Base-by-base conservation (phyloP, 2,329 filamentous ascomycete genomes). In the Didymella lethalis region DNA sequence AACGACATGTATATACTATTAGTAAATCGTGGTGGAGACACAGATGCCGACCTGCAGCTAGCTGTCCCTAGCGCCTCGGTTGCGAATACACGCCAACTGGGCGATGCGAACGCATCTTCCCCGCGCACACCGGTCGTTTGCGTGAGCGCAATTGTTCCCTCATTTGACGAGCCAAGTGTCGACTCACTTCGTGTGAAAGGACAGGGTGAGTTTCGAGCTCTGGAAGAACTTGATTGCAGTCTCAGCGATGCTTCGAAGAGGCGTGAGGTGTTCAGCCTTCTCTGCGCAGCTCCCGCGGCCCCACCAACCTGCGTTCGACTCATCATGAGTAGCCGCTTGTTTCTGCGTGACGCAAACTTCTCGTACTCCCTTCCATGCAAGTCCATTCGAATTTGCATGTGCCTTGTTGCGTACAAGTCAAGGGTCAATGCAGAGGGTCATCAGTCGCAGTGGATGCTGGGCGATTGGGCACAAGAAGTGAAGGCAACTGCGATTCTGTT, bases 1-100 rank as follows among this genome's bases (percentile, higher is more conserved):
- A 34, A 26, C 28, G 44, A 54, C 44, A 34, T 43, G 34, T 36
- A 29, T 53, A 54, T 16, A 12, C 10, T 31, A 32, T 18, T 43
- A 43, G 36, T 28, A 5, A 25, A 20, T 29, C 25, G n/a, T n/a
- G 16, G 36, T 25, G 38, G 16, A 50, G 48, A 31, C 32, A 26
- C 32, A n/a, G 16, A 14, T 40, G 48, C 36, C 32, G 26, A 43
- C 48, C 32, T 43, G 26, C 38, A 32, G 36, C 8, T 25, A 18
- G n/a, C 11, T 14, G 7, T 43, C n/a, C 16, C 18, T 50, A 43
- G 48, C 36, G 36, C 12, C 36, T 50, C 12, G 48, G 28, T 26
- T 31, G 12, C n/a, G 25, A 49, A 28, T 16, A 25, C n/a, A 50
- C n/a, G 48, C 48, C 3, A n/a, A 16, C 10, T 41, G 34, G 34